Conservation (phyloP, 371 early-diverging fungal species). For the Zancudomyces culisetae region DNA sequence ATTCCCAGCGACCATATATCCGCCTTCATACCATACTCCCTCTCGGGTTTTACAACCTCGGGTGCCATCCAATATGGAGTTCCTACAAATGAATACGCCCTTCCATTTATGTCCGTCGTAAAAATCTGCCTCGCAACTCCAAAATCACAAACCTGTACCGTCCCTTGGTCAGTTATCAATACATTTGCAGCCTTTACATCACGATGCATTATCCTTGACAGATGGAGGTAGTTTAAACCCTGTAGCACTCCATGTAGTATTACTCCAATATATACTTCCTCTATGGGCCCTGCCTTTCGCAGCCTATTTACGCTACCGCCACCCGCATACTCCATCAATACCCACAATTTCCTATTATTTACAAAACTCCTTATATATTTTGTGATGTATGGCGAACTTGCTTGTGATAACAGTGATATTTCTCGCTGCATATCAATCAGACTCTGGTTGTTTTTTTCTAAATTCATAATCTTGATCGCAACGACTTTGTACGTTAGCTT, state of each 20-base stretch:
- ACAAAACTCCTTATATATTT: conserved; percentile 83
- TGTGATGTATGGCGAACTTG: conserved; percentile 76
- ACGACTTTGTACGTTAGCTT: conserved; percentile 48
- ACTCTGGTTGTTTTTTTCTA: conserved; percentile 91
- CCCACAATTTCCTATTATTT: conserved; percentile 84
- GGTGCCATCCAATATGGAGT: conserved; percentile 88
- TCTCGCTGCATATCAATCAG: conserved; percentile 90
- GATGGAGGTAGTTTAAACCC: conserved; percentile 84
- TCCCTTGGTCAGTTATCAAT: conserved; percentile 70
- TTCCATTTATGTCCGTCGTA: conserved; percentile 42
- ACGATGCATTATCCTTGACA: conserved; percentile 83
- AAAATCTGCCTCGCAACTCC: conserved; percentile 53
- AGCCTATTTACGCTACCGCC: conserved; percentile 72
- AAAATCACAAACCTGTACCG: conserved; percentile 89
- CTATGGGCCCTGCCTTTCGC: conserved; percentile 71
- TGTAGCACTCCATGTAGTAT: conserved; percentile 70
- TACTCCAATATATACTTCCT: conserved; percentile 68
- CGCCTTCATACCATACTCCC: conserved; percentile 56
- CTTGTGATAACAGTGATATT: conserved; percentile 69
- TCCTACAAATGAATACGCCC: conserved; percentile 73
- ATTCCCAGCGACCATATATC: conserved; percentile 92
- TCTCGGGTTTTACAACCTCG: conserved; percentile 68
- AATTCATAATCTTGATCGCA: conserved; percentile 89
- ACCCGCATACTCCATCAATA: conserved; percentile 93
- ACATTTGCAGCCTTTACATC: conserved; percentile 97